Base-by-base conservation (phyloP, 345 rosid species). In the Carallia brachiata region DNA sequence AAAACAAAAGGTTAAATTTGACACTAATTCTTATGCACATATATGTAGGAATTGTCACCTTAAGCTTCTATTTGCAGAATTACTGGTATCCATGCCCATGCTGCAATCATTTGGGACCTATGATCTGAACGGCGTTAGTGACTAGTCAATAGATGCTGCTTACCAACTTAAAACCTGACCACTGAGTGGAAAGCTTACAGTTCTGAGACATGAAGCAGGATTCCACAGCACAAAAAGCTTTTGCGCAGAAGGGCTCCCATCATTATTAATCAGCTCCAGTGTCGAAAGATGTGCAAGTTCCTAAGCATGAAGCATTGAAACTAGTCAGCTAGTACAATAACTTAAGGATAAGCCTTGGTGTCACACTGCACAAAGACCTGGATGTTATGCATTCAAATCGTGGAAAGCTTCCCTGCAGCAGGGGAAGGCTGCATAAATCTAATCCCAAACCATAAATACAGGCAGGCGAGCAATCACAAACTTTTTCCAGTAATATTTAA, bases 141-240 rank as follows among this genome's bases (percentile, higher is more conserved):
- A 66, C 60, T 6, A 75, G 40, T 40, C 47, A n/a, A 70, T 36
- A 58, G 47, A 68, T 36, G 62, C n/a, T 34, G 28, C 39, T 7
- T 32, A 37, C 10, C 37, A 23, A 73, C 31, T 60, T 4, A 66
- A 30, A 66, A 70, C 47, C 62, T 58, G 30, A 32, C 52, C 7
- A 56, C 23, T 28, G 67, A 23, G 67, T 18, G 66, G 61, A 66
- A 36, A 57, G 83, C 84, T 44, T 86, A 90, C 89, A 53, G 34
- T 78, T 77, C 40, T 76, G 36, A 66, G 54, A 75, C 32, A 44
- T 6, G 62, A 65, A 66, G 75, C 50, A 53, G 97, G 85, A 87
- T 90, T 94, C 98, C 98, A 94, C 58, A 94, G 82, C 65, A 81
- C 88, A 84, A 94, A 94, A 74, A 73, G 83, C 81, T 94, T 94